These are phyloP conservation scores for Neurospora sp. DNA, from an alignment of 495 filamentous ascomycete species.

Conservation along the genomic window DNA sequence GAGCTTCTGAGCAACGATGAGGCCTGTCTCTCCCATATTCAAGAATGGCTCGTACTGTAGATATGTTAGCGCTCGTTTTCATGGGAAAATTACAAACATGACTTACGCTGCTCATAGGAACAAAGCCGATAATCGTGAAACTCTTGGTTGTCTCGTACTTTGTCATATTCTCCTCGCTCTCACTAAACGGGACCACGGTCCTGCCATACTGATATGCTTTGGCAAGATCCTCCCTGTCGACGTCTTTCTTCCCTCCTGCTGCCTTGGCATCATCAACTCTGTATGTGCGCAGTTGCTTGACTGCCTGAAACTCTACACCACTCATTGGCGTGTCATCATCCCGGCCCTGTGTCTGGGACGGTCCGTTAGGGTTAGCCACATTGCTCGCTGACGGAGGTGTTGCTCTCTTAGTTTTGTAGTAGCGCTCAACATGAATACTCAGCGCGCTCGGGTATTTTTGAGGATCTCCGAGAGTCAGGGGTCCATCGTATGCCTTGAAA, in stretches of 20 bases:
- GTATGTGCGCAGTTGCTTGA: slow-evolving; percentile 68
- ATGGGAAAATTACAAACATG: background rate
- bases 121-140: slow-evolving; percentile 79
- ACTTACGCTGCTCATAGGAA: slow-evolving; percentile 60
- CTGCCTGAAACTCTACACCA: slow-evolving; percentile 44
- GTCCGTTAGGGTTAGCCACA: slow-evolving; percentile 48
- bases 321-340: slow-evolving; percentile 35
- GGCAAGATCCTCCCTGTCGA: slow-evolving; percentile 73
- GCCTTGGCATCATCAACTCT: slow-evolving; percentile 63
- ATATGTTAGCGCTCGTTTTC: slow-evolving; percentile 1
- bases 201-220: slow-evolving; percentile 93
- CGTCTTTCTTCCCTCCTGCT: slow-evolving; percentile 72
- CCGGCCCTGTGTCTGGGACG: slow-evolving; percentile 38
- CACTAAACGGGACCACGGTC: slow-evolving; percentile 80
- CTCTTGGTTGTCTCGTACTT: slow-evolving; percentile 64
- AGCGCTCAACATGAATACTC: slow-evolving; percentile 80
- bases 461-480: slow-evolving; percentile 70
- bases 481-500: slow-evolving; percentile 67
- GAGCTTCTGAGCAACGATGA: slow-evolving; percentile 61
- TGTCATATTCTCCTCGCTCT: slow-evolving; percentile 72
- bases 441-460: slow-evolving; percentile 64
- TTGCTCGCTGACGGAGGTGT: slow-evolving; percentile 62
- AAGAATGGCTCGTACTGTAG: slow-evolving; percentile 73
- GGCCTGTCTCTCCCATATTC: slow-evolving; percentile 64
- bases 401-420: slow-evolving; percentile 71